phyloP scores from a whole-genome alignment of 2,329 filamentous ascomycete species.

The Hymenoscyphus albidus region DNA sequence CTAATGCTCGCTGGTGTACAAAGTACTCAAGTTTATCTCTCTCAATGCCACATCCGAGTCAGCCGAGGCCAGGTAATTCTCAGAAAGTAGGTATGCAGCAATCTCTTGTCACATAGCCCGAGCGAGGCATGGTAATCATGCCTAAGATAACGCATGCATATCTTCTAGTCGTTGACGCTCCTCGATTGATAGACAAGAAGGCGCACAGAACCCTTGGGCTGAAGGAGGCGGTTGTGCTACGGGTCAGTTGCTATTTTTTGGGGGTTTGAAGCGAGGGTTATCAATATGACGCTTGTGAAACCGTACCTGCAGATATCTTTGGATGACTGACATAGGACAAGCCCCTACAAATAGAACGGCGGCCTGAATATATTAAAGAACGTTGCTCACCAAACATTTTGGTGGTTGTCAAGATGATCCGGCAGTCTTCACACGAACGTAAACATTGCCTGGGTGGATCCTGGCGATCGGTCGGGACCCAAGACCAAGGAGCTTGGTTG shows the following conservation, averaged over 20 bases:
- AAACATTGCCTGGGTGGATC: neutral
- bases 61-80: neutral
- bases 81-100: neutral
- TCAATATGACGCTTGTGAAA: neutral
- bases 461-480: neutral
- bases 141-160: slow-evolving; percentile 3
- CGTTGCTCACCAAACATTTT: neutral
- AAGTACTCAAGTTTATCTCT: neutral
- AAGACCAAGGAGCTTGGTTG: neutral
- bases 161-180: neutral
- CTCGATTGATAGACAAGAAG: neutral
- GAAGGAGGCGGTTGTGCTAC: neutral
- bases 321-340: neutral
- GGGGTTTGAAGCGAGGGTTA: neutral
- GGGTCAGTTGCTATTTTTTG: neutral
- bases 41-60: neutral
- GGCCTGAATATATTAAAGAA: neutral
- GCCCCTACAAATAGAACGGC: neutral
- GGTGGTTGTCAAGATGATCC: neutral
- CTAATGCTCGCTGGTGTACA: neutral
- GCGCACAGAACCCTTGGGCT: neutral
- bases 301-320: neutral
- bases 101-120: neutral
- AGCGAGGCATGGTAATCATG: neutral
- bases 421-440: neutral